These are phyloP conservation scores for Penicillium sp. DNA, from an alignment of 2,329 filamentous ascomycete species.

Conservation along the genomic window DNA sequence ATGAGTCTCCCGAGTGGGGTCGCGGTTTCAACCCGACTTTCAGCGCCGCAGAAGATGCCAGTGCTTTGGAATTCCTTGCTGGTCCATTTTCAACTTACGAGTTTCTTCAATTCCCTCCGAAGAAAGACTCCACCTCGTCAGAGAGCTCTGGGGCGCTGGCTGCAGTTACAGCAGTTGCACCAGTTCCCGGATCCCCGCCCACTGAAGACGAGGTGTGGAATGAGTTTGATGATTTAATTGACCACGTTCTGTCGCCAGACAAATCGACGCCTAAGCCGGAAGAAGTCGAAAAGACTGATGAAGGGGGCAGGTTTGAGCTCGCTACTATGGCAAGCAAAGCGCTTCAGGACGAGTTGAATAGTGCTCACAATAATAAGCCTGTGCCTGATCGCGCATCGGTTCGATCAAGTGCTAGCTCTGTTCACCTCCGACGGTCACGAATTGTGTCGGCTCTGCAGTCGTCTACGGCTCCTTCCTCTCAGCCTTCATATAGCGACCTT, in stretches of 20 bases:
- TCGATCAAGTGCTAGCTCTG: constrained; percentile 36
- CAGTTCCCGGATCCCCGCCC: constrained; percentile 61
- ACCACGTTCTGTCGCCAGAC: constrained; percentile 61
- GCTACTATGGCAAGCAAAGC: constrained; percentile 41
- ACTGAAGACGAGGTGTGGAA: constrained; percentile 90
- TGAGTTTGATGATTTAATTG: constrained; percentile 87
- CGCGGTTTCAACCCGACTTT: constrained; percentile 35
- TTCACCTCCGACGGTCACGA: constrained; percentile 51
- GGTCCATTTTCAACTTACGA: constrained; percentile 52
- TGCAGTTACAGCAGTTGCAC: constrained; percentile 67
- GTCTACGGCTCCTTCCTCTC: constrained; percentile 52
- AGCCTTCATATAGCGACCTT: constrained; percentile 56
- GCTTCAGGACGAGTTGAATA: constrained; percentile 38
- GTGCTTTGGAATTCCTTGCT: constrained; percentile 35
- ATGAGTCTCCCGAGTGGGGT: constrained; percentile 24
- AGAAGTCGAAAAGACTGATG: constrained; percentile 14
- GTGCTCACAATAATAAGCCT: constrained; percentile 14
- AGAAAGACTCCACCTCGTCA: constrained; percentile 71
- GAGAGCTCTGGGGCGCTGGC: constrained; percentile 64
- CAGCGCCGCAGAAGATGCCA: constrained; percentile 33
- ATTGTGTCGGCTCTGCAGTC: constrained; percentile 54
- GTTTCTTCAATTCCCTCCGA: constrained; percentile 72
- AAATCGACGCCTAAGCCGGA: constrained; percentile 25
- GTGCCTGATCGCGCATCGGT: constrained; percentile 26
- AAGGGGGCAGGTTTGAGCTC: constrained; percentile 35